These are phyloP conservation scores for Fusarium coicis DNA, from an alignment of 2,329 filamentous ascomycete genomes.

Conservation along the genomic window DNA sequence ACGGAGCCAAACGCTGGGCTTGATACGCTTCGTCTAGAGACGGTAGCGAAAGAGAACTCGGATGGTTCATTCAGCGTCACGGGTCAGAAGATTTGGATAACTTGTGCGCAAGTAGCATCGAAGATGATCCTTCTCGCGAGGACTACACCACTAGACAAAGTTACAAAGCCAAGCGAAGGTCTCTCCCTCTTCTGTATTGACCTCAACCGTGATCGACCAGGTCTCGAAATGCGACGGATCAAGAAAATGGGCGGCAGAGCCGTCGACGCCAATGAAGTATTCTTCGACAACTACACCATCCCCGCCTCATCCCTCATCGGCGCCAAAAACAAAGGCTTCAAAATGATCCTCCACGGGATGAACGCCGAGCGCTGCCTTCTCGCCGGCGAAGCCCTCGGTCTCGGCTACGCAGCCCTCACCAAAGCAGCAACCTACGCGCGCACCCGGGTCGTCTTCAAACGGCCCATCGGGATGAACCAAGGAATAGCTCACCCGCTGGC, in stretches of 20 bases:
- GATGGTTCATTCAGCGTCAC: conserved; percentile 73
- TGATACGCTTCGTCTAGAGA: conserved; percentile 78
- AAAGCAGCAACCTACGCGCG: conserved; percentile 73
- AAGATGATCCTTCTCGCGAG: conserved; percentile 87
- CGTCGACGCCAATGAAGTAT: conserved; percentile 87
- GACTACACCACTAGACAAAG: conserved; percentile 75
- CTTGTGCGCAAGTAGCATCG: conserved; percentile 81
- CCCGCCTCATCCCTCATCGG: conserved; percentile 74
- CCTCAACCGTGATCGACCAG: conserved; percentile 69
- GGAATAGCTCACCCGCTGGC: conserved; percentile 73
- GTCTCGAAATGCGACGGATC: conserved; percentile 75
- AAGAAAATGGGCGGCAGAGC: conserved; percentile 88
- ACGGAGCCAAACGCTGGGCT: conserved; percentile 86
- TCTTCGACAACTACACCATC: conserved; percentile 82
- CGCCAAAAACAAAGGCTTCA: conserved; percentile 79
- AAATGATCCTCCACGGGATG: conserved; percentile 82
- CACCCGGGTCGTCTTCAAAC: conserved; percentile 73
- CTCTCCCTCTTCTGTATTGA: conserved; percentile 85
- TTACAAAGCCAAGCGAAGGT: conserved; percentile 76
- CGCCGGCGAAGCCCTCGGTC: conserved; percentile 81
- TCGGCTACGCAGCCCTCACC: conserved; percentile 77
- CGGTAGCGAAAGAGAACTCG: conserved; percentile 64
- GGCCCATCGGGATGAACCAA: conserved; percentile 74
- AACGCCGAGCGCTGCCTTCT: conserved; percentile 81
- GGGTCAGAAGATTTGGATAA: conserved; percentile 92